Conservation (phyloP, 192 early-diverging fungal species). For the Entomortierella lignicola region DNA sequence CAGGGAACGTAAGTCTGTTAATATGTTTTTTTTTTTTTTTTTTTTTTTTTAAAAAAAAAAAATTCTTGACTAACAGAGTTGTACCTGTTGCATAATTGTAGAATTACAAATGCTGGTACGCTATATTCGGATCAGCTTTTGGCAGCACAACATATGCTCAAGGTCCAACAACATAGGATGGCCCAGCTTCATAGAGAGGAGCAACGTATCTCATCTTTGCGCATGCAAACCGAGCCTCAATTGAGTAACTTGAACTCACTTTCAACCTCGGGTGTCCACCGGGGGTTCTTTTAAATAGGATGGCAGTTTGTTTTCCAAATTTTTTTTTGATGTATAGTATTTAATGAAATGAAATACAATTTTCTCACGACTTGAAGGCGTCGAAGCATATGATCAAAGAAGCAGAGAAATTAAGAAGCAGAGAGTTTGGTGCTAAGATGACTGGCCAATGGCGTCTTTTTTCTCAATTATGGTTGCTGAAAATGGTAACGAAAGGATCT, state of each 20-base stretch:
- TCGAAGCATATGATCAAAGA: too few species aligned
- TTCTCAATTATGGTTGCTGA: neutral
- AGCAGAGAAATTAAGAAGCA: neutral
- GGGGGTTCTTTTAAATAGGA: slow-evolving; percentile 27
- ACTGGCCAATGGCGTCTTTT: slow-evolving; percentile 9
- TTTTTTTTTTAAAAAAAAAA: neutral
- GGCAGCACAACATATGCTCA: slow-evolving; percentile 44
- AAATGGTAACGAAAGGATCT: neutral
- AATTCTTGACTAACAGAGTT: neutral
- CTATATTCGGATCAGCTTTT: slow-evolving; percentile 47
- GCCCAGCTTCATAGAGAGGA: slow-evolving; percentile 38
- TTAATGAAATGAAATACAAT: neutral
- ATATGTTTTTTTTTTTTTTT: neutral
- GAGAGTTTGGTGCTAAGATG: too few species aligned
- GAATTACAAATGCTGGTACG: slow-evolving; percentile 39
- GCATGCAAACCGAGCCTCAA: slow-evolving; percentile 28
- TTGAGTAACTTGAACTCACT: slow-evolving; percentile 24
- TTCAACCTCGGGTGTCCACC: slow-evolving; percentile 15
- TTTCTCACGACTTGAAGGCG: too few species aligned
- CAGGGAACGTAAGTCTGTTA: slow-evolving; percentile 49
- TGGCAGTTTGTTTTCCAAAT: neutral
- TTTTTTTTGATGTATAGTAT: neutral
- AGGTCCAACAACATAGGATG: slow-evolving; percentile 52
- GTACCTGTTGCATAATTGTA: too few species aligned
- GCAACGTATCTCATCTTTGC: slow-evolving; percentile 32